A percentile compares a stretch with the other conserved stretches of the same genome.
phyloP scores from a whole-genome alignment of 2,329 filamentous ascomycete species.

The Colletotrichum paranaense region DNA sequence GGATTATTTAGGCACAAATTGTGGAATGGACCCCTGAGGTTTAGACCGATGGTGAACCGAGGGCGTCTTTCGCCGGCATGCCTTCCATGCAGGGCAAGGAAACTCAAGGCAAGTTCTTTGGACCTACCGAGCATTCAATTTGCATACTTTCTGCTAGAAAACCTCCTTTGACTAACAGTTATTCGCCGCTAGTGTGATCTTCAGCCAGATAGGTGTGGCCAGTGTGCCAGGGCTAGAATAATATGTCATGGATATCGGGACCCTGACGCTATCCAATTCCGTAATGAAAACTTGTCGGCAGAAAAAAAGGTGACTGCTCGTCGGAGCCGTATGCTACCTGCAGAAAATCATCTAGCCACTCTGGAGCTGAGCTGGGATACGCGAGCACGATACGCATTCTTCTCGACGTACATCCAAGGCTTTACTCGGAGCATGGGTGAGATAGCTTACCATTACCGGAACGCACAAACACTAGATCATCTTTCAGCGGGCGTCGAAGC shows the following conservation, averaged over 20 bases:
- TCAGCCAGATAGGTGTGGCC: constrained; percentile 37
- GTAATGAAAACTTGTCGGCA: constrained; percentile 38
- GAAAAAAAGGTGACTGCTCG: constrained; percentile 29
- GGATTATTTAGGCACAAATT: neutral
- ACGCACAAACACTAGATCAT: constrained; percentile 21
- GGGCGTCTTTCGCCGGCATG: constrained; percentile 40
- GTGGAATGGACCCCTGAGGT: no score
- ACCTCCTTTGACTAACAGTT: neutral
- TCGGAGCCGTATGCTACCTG: neutral
- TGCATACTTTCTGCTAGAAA: neutral
- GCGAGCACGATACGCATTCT: constrained; percentile 39
- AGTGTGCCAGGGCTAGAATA: constrained; percentile 40
- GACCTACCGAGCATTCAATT: no score
- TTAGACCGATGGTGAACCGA: constrained; percentile 39
- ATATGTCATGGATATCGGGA: constrained; percentile 42
- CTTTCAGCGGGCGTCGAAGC: constrained; percentile 41
- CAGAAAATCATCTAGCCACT: neutral
- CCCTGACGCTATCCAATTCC: constrained; percentile 39
- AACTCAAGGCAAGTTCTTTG: constrained; percentile 36
- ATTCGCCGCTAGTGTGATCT: constrained; percentile 39
- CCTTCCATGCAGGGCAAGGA: constrained; percentile 39
- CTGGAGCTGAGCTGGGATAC: constrained; percentile 36
- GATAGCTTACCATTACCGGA: constrained; percentile 35
- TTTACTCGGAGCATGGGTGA: constrained; percentile 39
- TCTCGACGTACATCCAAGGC: constrained; percentile 38